Base-by-base conservation (phyloP, 83 land plant genomes). In the Diphasiastrum complanatum region DNA sequence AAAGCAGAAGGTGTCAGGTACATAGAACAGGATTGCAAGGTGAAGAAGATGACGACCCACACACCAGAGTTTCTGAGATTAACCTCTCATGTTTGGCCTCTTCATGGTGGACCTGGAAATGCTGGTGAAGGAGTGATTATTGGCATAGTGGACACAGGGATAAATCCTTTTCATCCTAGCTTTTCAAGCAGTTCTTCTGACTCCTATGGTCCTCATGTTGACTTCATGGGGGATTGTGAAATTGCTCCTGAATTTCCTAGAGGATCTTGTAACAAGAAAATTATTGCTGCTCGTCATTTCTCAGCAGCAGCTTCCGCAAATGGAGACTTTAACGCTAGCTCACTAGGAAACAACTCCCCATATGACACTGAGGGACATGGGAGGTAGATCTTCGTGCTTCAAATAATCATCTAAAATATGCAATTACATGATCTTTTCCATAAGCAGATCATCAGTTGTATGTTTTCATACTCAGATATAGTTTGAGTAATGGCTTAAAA, bases 121-220 rank as follows among this genome's bases (percentile, higher is more conserved):
- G 34, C 59, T 11, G 59, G 59, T 12, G 59, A 55, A 24, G 59
- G 59, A 0, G 27, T 55, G 0, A 35, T 55, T 12, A 30, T 55
- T 11, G 59, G 59, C 18, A 55, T 55, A 11, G 27, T 55, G 11
- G 59, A 55, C 34, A 55, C 59, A 12, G 59, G 59, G 6, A 55
- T 55, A 20, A 35, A 55, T 55, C 59, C 59, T 6, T 27, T 35
- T n/a, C 59, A 55, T 55, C 34, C 59, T 8, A 55, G 59, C 27
- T 55, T 55, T 19, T 27, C 59, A 12, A 35, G 34, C 0, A 14
- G 31, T 0, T n/a, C 38, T 14, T 41, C 45, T 0, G 0, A 41
- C 0, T 18, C 45, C 6, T 55, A 10, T 1, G 22, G 22, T 10
- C 10, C 16, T 10, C 22, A 16, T 23, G 19, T 10, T 10, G 22